Conservation (phyloP, 352 stramenopile species). For the Aphanomyces stellatus region DNA sequence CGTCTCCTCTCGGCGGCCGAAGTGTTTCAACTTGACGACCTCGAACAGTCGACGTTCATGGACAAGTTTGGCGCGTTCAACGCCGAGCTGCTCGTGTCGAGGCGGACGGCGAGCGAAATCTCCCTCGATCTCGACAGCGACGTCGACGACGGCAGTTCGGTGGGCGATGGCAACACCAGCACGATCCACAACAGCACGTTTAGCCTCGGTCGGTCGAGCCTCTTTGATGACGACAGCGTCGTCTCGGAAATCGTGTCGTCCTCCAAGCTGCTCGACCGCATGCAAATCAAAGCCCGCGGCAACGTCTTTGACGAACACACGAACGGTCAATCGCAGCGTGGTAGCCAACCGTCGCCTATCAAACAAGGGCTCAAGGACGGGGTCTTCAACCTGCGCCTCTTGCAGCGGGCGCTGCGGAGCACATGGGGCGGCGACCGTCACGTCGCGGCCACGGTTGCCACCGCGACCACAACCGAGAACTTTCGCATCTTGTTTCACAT, state of each 20-base stretch:
- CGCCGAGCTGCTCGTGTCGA: neutral
- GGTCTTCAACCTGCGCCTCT: neutral
- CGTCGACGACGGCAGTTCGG: neutral
- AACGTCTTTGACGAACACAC: neutral
- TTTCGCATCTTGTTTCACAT: slow-evolving; percentile 94
- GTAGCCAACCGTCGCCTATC: neutral
- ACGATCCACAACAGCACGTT: too few relatives aligned
- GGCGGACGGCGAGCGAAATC: neutral
- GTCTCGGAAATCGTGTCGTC: neutral
- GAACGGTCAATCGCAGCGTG: neutral
- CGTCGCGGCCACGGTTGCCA: neutral
- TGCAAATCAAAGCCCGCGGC: neutral
- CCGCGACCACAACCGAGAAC: slow-evolving; percentile 58
- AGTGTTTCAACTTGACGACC: slow-evolving; percentile 74
- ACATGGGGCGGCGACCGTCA: neutral
- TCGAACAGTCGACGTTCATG: slow-evolving; percentile 15
- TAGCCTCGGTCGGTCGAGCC: too few relatives aligned
- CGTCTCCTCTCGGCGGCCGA: slow-evolving; percentile 67
- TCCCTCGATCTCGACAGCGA: too few relatives aligned
- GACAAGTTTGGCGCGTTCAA: slow-evolving; percentile 16
- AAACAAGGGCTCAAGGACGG: neutral
- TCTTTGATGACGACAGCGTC: too few relatives aligned
- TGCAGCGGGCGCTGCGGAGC: neutral
- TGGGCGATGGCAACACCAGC: neutral
- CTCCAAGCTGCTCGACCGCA: neutral